Base-by-base conservation (phyloP, 768 basidiomycete genomes). In the Agrocybe praecox region DNA sequence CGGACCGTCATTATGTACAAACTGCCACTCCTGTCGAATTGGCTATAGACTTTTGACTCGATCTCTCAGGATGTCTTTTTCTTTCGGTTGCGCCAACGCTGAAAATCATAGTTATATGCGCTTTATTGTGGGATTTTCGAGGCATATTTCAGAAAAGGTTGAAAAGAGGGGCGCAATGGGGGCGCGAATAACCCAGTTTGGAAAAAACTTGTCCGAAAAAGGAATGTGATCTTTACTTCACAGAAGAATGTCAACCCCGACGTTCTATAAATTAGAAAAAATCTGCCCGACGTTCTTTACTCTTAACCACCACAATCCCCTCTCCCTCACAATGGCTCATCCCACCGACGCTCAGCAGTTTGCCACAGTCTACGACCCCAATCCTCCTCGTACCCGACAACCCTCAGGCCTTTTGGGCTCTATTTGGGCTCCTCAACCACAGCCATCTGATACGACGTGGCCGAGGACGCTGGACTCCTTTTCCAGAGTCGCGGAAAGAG, bases 341-440 rank as follows among this genome's bases (percentile, higher is more conserved):
- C 61, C 71, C 57, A 62, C 68, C 59, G 69, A 75, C 50, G 62
- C 68, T 40, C 69, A 72, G 53, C 72, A 74, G 45, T 68, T 69
- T 66, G 65, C 74, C 46, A 70, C 74, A 58, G 58, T 72, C 48
- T 74, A 77, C 49, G 73, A 80, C 46, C 69, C 72, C 55, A 75
- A 68, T 62, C 77, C 76, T 34, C 74, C 77, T 49, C 77, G 76
- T 62, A 63, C 72, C 29, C 75, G 81, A 22, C 76, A 74, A 55
- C 66, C 70, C 12, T 65, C 74, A 36, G 77, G 78, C 7, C 74
- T 78, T 46, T 64, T 75, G 54, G 79, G 78, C 14, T 90, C 89
- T 49, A 92, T 93, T 59, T 93, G 90, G 90, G 91, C 91, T 0
- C 90, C 90, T 8, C 89, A 88, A 67, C 88, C 89, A 3, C 89